Conservation (phyloP, 805 yeast species). For the Lachancea lanzarotensis region DNA sequence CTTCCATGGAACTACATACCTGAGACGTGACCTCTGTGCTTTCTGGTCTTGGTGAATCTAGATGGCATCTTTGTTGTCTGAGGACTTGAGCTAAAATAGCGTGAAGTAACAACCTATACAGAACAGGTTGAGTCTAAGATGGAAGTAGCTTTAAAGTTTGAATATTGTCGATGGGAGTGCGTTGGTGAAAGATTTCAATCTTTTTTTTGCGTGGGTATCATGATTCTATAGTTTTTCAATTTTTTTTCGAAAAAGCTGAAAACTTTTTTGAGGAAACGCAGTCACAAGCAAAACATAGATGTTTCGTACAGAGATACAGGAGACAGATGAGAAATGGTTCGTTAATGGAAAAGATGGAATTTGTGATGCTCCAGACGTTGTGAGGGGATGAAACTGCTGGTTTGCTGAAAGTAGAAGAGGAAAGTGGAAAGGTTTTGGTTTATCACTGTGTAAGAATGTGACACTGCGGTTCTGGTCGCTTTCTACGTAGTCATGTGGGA, state of each 20-base stretch:
- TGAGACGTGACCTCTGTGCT: constrained; percentile 99
- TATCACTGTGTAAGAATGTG: too few species aligned
- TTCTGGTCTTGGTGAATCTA: constrained; percentile 98
- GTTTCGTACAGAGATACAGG: too few species aligned
- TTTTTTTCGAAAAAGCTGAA: not conserved
- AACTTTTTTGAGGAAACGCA: not conserved
- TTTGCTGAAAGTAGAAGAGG: too few species aligned
- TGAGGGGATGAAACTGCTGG: too few species aligned
- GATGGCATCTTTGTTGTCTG: constrained; percentile 72
- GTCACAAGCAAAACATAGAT: not conserved
- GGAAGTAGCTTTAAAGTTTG: not conserved
- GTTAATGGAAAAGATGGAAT: not conserved
- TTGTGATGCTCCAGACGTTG: too few species aligned
- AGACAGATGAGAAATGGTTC: too few species aligned
- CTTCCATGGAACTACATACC: constrained; percentile 58
- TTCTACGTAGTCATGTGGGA: too few species aligned
- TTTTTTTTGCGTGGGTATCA: not conserved
- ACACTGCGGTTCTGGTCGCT: too few species aligned
- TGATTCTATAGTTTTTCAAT: not conserved
- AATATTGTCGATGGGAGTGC: not conserved
- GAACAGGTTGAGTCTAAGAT: too few species aligned
- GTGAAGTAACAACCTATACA: not conserved
- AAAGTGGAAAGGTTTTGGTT: too few species aligned
- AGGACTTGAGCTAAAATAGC: not conserved
- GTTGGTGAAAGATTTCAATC: not conserved